Base-by-base conservation (phyloP, 2,329 filamentous ascomycete species). In the Shiraia sp. region DNA sequence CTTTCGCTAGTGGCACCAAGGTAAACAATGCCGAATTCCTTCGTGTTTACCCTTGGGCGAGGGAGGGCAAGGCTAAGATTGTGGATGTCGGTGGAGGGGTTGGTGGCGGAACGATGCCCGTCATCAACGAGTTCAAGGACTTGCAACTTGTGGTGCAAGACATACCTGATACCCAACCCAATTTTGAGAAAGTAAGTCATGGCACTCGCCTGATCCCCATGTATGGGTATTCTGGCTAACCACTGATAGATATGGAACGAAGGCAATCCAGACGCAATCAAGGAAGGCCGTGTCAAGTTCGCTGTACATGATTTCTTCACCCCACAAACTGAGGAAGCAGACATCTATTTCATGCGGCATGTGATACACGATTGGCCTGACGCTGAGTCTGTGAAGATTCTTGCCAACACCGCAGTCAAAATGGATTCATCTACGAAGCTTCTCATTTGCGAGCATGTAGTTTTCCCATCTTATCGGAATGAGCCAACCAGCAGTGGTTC, bases 121-220 rank as follows among this genome's bases (percentile, higher is more conserved):
- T 40, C 23, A 33, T 40, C 37, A 40, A 40, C 16, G 37, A 28
- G 17, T 40, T 40, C 37, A 32, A 32, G 37, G 22, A 33, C 22
- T 22, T 40, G 7, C 16, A 15, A 15, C 28, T 40, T 26, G 37
- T 40, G 12, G 37, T 40, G 6, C 37, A 40, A 33, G 37, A 40
- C 24, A 40, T 40, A 32, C 37, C 37, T 14, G 37, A 40, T 19
- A 32, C 37, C 12, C 28, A 29, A 9, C 17, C 37, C n/a, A 33
- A 28, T 27, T 40, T 40, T 25, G 37, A 40, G 26, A 40, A 17
- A 19, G 37, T 40, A 33, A 6, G 36, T 38, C 12, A 36, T 6
- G 6, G 22, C 19, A 31, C 12, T 17, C 36, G 13, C 16, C 19
- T 24, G 26, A 31, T 5, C 26, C 17, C n/a, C 15, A 27, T 13